Conservation (phyloP, 805 yeast genomes). For the Metschnikowia cerradonensis region DNA sequence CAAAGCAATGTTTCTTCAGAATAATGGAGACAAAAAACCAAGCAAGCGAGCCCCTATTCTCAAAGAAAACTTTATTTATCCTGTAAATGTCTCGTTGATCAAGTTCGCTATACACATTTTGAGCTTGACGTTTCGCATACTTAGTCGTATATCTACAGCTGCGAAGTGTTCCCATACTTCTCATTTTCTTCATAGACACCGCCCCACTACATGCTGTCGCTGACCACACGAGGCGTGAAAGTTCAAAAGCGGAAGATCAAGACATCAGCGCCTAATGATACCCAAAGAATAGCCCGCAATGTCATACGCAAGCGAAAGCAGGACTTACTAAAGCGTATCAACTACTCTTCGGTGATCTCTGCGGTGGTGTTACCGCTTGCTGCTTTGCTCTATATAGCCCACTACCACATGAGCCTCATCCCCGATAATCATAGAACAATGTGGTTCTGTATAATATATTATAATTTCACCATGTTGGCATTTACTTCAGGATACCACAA, state of each 20-base stretch:
- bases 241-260: conserved; percentile 24
- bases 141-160: background rate
- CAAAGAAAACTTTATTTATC: background rate
- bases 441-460: conserved; percentile 29
- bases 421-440: conserved; percentile 29
- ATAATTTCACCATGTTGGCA: conserved; percentile 35
- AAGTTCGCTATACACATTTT: background rate
- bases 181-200: background rate
- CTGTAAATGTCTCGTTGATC: too few relatives aligned
- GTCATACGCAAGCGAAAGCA: conserved; percentile 33
- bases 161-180: conserved; percentile 1
- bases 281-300: conserved; percentile 24
- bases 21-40: too few relatives aligned
- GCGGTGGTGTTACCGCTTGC: conserved; percentile 33
- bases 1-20: too few relatives aligned
- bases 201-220: conserved; percentile 4
- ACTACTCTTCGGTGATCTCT: conserved; percentile 31
- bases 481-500: conserved; percentile 43
- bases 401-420: conserved; percentile 19
- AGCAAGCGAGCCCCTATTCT: too few relatives aligned
- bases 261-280: conserved; percentile 12
- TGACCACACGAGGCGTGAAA: conserved; percentile 14
- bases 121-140: background rate
- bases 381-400: conserved; percentile 25
- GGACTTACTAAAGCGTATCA: conserved; percentile 34